Conservation (phyloP, 306 rosid genomes). For the Bauhinia variegata region DNA sequence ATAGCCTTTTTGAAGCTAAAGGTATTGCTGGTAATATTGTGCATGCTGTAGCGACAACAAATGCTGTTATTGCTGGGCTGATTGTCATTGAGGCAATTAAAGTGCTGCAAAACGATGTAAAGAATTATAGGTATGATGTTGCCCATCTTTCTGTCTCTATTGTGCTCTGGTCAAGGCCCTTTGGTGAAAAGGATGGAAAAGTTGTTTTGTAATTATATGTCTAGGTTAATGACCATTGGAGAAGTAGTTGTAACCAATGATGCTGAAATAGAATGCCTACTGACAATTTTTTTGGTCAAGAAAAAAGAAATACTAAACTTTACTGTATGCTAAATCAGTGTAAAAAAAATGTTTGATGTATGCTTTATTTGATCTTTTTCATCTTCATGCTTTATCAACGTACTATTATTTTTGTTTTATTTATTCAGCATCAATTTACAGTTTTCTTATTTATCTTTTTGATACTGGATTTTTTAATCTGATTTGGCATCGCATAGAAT, state of each 20-base stretch:
- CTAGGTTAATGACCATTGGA: slow-evolving; percentile 6
- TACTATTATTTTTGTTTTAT: neutral
- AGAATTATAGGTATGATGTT: slow-evolving; percentile 70
- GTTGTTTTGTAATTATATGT: slow-evolving; percentile 20
- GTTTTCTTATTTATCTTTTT: neutral
- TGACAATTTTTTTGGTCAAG: neutral
- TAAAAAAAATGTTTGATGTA: neutral
- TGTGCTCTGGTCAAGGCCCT: slow-evolving; percentile 7
- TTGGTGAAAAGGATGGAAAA: slow-evolving; percentile 1
- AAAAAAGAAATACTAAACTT: neutral
- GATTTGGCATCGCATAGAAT: slow-evolving; percentile 55
- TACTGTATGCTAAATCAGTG: slow-evolving; percentile 18
- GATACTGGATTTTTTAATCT: slow-evolving; percentile 17
- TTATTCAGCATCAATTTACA: neutral
- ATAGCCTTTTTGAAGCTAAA: slow-evolving; percentile 97
- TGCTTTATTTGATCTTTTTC: neutral
- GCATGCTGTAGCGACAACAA: slow-evolving; percentile 98
- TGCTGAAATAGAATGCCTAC: slow-evolving; percentile 20
- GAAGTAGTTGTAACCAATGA: slow-evolving; percentile 23
- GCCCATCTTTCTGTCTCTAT: slow-evolving; percentile 21
- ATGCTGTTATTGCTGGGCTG: slow-evolving; percentile 95
- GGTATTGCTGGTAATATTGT: slow-evolving; percentile 99
- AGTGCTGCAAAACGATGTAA: slow-evolving; percentile 75
- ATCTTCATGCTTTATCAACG: slow-evolving; percentile 11
- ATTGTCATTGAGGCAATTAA: slow-evolving; percentile 97